Base-by-base conservation (phyloP, 352 stramenopile species). In the Phytophthora rubi region DNA sequence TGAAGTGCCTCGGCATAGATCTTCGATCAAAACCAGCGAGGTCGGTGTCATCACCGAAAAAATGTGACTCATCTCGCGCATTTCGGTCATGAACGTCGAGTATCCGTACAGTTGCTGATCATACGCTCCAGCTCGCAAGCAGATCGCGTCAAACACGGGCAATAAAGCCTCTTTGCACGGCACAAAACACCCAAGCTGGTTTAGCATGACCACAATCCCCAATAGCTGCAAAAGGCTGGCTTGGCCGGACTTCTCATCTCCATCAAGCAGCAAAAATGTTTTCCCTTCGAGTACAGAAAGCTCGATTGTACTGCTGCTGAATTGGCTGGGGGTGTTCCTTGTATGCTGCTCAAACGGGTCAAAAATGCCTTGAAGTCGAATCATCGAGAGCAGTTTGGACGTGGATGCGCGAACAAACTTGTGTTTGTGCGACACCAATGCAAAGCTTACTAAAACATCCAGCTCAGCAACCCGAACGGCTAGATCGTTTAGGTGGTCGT, bases 141-240 rank as follows among this genome's bases (percentile, higher is more conserved):
- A 75, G 12, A 88, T 65, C 0, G 78, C 57, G 47, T 88, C 77
- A 57, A 89, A 87, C 0, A 90, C 42, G 0, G 77, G 65, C 1
- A 92, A 62, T 6, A 44, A 56, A 1, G 82, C 82, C 6, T 68
- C 12, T 44, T 60, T 26, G 39, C 82, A 89, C 3, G 84, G 79
- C 4, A 90, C 84, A 44, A 90, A 92, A 32, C 84, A 88, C 0
- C 82, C 84, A 23, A 90, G 72, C 52, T 92, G 84, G 62, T 86
- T 85, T 3, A 92, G 70, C 10, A 82, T 45, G 9, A 76, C 72
- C 6, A 77, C 71, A 6, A 76, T 42, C 0, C 78, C 79, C 39
- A 84, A 44, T 10, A 71, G 33, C 6, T 79, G 53, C 4, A 82
- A 54, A 15, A 74, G 18, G 35, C 10, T 57, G 7, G 35, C 32